Evolutionary conservation across 768 basidiomycete species (phyloP), one percentile per base, ranked within the genome.

Genomic region (Rhizopogon rudus): DNA sequence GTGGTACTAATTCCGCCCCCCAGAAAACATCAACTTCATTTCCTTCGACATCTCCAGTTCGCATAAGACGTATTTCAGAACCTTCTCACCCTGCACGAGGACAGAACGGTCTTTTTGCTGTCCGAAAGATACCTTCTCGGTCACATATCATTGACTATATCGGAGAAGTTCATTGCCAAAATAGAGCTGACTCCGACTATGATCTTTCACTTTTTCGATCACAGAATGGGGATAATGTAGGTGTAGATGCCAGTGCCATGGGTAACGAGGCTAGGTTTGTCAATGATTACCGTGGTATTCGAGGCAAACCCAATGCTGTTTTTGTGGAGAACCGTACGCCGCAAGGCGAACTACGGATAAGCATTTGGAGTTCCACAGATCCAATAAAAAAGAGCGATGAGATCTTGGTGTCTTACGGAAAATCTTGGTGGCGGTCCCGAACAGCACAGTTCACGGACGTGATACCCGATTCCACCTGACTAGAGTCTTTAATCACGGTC

Each of bases 221-320:
- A 49, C 70, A 74, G 54, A 74, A 77, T 51, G 82, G 81, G 7
- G 64, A 80, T 40, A 86, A 75, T 63, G 80, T 94, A 17, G 93
- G 92, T 1, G 76, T 90, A 40, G 93, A 97, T 66, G 92, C 93
- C 17, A 75, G 75, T 29, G 60, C 43, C 3, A 81, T 81, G 75
- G 94, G 94, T 29, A 97, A 95, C 70, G 91, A 93, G 68, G 87
- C 87, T 1, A 76, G 94, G 63, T 94, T 96, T 66, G 77, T 92
- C 56, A 97, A 97, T 62, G 94, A 96, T 73, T 98, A 87, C 70
- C 80, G 94, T 53, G 91, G 92, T 2, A 75, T 93, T n/a, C 73
- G 66, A 48, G 67, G 69, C 22, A 85, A 75, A 65, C 83, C 91
- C 4, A 93, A 93, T 60, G 87, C 84, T 0, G 61, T 80, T 29